Conservation (phyloP, 306 rosid species). For the Dalbergia cochinchinensis region DNA sequence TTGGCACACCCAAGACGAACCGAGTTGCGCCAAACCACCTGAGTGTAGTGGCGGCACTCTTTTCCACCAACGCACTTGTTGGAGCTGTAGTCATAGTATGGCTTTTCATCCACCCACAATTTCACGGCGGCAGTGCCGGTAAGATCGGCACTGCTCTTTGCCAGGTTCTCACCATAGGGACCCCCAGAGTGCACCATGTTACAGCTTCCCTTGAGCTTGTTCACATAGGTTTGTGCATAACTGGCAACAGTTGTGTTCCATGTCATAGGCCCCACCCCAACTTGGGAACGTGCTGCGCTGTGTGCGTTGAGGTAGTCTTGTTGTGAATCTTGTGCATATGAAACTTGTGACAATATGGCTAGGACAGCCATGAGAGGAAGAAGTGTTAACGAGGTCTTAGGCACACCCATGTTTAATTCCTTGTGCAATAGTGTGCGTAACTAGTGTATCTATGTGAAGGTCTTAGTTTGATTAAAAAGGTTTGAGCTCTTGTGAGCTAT, state of each 20-base stretch:
- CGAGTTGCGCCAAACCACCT: conserved; percentile 51
- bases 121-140: neutral
- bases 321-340: conserved; percentile 47
- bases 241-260: conserved; percentile 49
- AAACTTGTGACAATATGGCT: neutral
- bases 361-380: neutral
- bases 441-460: neutral
- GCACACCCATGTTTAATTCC: neutral
- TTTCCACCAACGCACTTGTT: conserved; percentile 41
- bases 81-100: conserved; percentile 30
- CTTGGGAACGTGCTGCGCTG: conserved; percentile 46
- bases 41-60: conserved; percentile 48
- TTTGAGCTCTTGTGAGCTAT: neutral
- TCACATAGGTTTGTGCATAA: conserved; percentile 46
- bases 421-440: too few species aligned
- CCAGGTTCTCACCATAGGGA: conserved; percentile 36
- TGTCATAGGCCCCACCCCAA: conserved; percentile 30
- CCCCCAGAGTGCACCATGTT: conserved; percentile 39
- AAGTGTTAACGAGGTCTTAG: neutral
- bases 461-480: neutral
- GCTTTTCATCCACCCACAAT: conserved; percentile 49
- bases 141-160: neutral
- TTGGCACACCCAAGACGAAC: neutral
- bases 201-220: conserved; percentile 41
- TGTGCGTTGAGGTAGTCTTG: conserved; percentile 48